These are phyloP conservation scores for Austroboletus niveus DNA, from an alignment of 1,284 basidiomycete species.

Conservation along the genomic window DNA sequence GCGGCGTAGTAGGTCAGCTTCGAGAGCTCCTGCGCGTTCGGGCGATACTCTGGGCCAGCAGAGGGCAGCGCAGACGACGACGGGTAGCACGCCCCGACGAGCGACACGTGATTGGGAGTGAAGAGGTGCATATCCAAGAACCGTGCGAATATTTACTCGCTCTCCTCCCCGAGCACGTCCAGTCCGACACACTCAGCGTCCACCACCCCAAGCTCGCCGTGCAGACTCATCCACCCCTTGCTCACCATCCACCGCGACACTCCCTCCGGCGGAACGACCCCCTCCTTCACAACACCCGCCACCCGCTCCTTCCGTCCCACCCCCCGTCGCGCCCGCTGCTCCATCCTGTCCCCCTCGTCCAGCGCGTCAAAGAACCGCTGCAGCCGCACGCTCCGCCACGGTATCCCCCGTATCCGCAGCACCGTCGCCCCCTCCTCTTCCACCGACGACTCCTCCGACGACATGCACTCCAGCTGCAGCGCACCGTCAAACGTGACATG, in stretches of 20 bases:
- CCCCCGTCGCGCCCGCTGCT: constrained; percentile 55
- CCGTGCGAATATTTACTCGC: constrained; percentile 37
- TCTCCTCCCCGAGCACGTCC: constrained; percentile 56
- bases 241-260: constrained; percentile 75
- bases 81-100: constrained; percentile 91
- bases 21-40: constrained; percentile 88
- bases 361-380: constrained; percentile 55
- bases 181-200: constrained; percentile 66
- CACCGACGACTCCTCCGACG: constrained; percentile 68
- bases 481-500: constrained; percentile 66
- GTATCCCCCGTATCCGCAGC: constrained; percentile 52
- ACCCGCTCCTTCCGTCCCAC: constrained; percentile 52
- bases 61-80: constrained; percentile 74
- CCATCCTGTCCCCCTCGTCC: constrained; percentile 53
- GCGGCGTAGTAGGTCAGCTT: constrained; percentile 91
- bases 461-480: constrained; percentile 72
- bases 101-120: constrained; percentile 82
- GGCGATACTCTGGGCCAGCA: constrained; percentile 78
- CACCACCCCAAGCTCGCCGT: constrained; percentile 48
- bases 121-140: constrained; percentile 48
- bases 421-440: constrained; percentile 41
- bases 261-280: constrained; percentile 60
- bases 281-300: constrained; percentile 57
- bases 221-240: constrained; percentile 48
- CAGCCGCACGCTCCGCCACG: constrained; percentile 63